Evolutionary conservation across 1,284 basidiomycete genomes (phyloP).

Genomic region (Microbotryum saponariae): DNA sequence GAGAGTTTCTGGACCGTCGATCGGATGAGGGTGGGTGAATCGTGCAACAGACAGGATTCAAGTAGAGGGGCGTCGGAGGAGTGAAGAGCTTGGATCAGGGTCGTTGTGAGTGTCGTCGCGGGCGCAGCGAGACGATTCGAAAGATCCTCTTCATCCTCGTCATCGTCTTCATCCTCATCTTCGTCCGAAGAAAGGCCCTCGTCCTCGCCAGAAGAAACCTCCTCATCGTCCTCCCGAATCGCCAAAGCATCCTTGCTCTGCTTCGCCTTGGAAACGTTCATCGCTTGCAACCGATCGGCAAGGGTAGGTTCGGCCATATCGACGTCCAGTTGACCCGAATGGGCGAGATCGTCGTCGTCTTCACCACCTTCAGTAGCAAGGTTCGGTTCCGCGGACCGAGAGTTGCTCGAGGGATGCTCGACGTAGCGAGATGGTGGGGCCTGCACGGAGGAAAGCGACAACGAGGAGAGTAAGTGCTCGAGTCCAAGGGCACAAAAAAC

Average conservation of each 20-base stretch:
- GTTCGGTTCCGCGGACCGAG: slow-evolving; percentile 10
- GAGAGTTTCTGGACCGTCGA: slow-evolving; percentile 84
- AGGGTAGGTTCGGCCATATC: slow-evolving; percentile 81
- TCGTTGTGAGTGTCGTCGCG: slow-evolving; percentile 82
- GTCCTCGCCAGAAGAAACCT: slow-evolving; percentile 31
- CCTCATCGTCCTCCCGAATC: slow-evolving; percentile 31
- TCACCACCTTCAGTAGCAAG: slow-evolving; percentile 32
- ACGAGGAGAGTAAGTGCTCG: too few relatives aligned
- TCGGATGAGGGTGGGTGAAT: slow-evolving; percentile 68
- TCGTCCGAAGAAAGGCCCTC: slow-evolving; percentile 10
- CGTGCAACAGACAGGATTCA: slow-evolving; percentile 79
- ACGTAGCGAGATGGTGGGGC: slow-evolving; percentile 24
- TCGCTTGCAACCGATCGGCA: slow-evolving; percentile 72
- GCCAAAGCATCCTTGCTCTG: neutral
- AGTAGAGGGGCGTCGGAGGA: slow-evolving; percentile 83
- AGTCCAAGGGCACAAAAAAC: neutral
- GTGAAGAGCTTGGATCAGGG: slow-evolving; percentile 92
- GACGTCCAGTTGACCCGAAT: slow-evolving; percentile 54
- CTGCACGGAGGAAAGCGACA: slow-evolving; percentile 4
- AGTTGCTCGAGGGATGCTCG: slow-evolving; percentile 12
- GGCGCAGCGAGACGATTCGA: slow-evolving; percentile 51
- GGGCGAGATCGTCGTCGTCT: slow-evolving; percentile 34
- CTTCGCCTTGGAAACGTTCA: slow-evolving; percentile 49
- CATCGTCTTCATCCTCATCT: slow-evolving; percentile 8
- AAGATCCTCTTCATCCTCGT: slow-evolving; percentile 21